These are phyloP conservation scores for Eimeria zaria DNA, from an alignment of 169 alveolate species.

Conservation along the genomic window DNA sequence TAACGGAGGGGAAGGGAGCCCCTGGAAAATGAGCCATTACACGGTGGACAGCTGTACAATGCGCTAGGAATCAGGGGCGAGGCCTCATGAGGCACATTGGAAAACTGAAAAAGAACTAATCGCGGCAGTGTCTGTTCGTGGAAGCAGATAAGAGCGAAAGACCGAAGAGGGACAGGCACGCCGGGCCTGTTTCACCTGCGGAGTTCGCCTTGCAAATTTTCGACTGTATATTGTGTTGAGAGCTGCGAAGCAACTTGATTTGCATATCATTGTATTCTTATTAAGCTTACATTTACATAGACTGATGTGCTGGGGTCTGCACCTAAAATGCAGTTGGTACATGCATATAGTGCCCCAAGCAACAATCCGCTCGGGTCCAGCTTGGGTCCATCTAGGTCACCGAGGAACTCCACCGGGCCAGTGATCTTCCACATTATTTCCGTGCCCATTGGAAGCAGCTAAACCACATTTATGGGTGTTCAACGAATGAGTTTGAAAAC, in stretches of 20 bases:
- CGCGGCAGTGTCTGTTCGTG: background rate
- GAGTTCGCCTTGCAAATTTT: background rate
- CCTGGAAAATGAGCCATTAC: background rate
- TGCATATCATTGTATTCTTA: background rate
- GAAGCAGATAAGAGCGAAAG: background rate
- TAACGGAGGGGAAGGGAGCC: background rate
- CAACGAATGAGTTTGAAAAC: background rate
- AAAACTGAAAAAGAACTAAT: background rate
- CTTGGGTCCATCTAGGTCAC: background rate
- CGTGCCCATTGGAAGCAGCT: background rate
- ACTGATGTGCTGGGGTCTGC: background rate
- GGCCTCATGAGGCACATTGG: background rate
- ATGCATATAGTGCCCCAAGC: background rate
- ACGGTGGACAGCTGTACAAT: background rate
- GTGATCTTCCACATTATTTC: background rate
- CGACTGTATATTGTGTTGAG: background rate
- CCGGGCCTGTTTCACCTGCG: background rate
- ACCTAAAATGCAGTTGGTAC: background rate
- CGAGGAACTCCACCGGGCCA: background rate
- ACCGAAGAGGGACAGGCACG: background rate
- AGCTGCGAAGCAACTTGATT: background rate
- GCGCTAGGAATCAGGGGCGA: background rate
- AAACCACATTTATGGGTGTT: background rate
- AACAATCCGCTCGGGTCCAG: background rate
- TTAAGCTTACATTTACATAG: background rate